A percentile compares a stretch with the other conserved stretches of the same genome.
These are phyloP conservation scores for Debaryomyces prosopidis DNA, from an alignment of 805 yeast genomes.

Conservation along the genomic window DNA sequence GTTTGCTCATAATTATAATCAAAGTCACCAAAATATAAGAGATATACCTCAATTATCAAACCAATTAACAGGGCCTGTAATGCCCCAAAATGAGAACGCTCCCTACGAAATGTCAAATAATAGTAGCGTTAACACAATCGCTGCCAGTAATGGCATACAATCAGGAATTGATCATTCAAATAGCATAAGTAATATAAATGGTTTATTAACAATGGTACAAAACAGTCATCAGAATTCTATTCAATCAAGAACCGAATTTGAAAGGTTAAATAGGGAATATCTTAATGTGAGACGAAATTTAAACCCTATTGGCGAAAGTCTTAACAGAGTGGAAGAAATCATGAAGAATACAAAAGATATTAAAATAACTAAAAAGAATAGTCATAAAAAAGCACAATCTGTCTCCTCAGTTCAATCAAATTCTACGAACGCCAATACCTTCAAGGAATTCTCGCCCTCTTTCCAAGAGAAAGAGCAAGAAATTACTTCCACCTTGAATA, in stretches of 20 bases:
- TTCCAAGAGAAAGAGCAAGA: conserved; percentile 34
- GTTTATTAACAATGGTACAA: conserved; percentile 28
- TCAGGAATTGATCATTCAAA: conserved; percentile 1
- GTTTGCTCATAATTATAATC: conserved; percentile 35
- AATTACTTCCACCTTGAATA: conserved; percentile 21
- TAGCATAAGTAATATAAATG: conserved; percentile 24
- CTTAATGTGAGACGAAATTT: conserved; percentile 64
- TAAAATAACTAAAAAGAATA: conserved; percentile 22
- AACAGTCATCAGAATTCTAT: conserved; percentile 46
- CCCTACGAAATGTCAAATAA: not conserved
- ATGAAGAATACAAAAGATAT: conserved; percentile 17
- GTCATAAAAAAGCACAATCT: conserved; percentile 8
- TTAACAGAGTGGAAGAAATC: conserved; percentile 47
- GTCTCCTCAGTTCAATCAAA: conserved; percentile 4
- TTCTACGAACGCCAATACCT: conserved; percentile 26
- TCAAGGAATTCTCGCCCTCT: conserved; percentile 33
- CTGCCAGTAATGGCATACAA: not conserved
- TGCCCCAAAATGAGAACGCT: conserved; percentile 1
- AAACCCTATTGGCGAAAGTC: conserved; percentile 69
- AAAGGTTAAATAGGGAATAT: conserved; percentile 73
- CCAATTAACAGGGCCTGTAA: conserved; percentile 3
- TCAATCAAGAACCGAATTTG: conserved; percentile 73
- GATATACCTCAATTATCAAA: conserved; percentile 6
- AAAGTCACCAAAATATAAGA: conserved; percentile 19
- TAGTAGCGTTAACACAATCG: not conserved